Percentiles rank a stretch among this genome's conserved stretches.
These are phyloP conservation scores for Fusarium sp. DNA, from an alignment of 2,329 filamentous ascomycete species.

Conservation along the genomic window DNA sequence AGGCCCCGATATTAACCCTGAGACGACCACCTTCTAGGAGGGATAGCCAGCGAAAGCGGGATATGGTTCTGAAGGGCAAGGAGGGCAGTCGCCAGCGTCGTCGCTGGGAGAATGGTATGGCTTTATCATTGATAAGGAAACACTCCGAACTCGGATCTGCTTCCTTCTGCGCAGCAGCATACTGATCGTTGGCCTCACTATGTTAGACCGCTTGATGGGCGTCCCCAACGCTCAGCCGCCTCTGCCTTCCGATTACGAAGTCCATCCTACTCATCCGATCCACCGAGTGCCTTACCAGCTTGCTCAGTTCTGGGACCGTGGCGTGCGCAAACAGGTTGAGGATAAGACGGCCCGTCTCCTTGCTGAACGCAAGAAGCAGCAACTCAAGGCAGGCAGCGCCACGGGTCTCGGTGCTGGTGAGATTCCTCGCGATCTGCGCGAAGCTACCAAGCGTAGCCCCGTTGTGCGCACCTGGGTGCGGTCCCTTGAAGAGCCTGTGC, in stretches of 20 bases:
- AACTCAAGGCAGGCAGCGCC: constrained; percentile 52
- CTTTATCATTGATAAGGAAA: not conserved
- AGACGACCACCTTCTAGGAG: constrained; percentile 58
- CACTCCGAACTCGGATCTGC: not conserved
- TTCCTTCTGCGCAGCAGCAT: not conserved
- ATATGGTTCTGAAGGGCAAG: constrained; percentile 85
- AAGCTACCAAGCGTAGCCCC: constrained; percentile 80
- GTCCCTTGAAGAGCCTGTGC: constrained; percentile 84
- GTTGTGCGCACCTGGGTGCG: constrained; percentile 83
- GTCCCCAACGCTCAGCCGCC: constrained; percentile 90
- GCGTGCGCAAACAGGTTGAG: constrained; percentile 60
- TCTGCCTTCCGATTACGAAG: constrained; percentile 81
- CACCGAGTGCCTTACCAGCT: constrained; percentile 88
- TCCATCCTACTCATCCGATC: constrained; percentile 82
- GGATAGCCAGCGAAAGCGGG: constrained; percentile 70
- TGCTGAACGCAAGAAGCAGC: constrained; percentile 58
- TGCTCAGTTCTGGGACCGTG: constrained; percentile 81
- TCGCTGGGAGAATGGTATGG: constrained; percentile 91
- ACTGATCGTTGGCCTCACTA: constrained; percentile 25
- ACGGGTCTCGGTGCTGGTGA: constrained; percentile 59
- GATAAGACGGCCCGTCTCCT: constrained; percentile 53
- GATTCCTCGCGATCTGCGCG: constrained; percentile 82
- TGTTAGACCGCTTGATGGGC: constrained; percentile 80
- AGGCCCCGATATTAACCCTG: constrained; percentile 46
- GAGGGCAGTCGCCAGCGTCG: constrained; percentile 87